These are phyloP conservation scores for Microglena sp. DNA, from an alignment of 139 green algal species.

Conservation along the genomic window DNA sequence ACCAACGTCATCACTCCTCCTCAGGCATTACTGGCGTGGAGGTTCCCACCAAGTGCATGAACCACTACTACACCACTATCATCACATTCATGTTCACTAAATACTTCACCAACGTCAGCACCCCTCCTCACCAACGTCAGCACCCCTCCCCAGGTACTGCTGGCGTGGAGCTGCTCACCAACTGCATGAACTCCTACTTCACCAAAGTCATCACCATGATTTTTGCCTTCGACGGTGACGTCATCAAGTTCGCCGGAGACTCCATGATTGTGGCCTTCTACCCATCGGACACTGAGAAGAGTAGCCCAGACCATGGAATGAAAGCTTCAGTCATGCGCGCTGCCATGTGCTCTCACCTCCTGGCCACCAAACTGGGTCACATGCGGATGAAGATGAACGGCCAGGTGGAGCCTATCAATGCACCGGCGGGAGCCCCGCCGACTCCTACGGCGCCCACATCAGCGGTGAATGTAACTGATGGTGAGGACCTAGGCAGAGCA, in stretches of 20 bases:
- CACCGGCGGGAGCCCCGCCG: neutral
- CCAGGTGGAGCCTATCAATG: conserved; percentile 30
- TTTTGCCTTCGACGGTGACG: conserved; percentile 54
- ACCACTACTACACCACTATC: conserved; percentile 71
- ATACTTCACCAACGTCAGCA: no score
- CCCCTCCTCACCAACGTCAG: no score
- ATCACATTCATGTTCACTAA: no score
- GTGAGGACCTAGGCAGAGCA: no score
- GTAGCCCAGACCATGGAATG: conserved; percentile 30
- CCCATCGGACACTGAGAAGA: conserved; percentile 18
- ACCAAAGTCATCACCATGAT: conserved; percentile 64
- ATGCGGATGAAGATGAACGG: conserved; percentile 65
- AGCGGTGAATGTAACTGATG: no score
- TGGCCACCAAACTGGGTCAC: conserved; percentile 38
- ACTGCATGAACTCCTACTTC: conserved; percentile 81
- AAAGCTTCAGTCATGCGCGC: conserved; percentile 33
- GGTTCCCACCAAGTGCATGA: conserved; percentile 73
- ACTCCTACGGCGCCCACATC: no score
- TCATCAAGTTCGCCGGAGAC: conserved; percentile 80
- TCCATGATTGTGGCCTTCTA: conserved; percentile 69
- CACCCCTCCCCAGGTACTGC: no score
- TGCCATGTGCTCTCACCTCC: conserved; percentile 38
- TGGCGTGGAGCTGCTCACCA: conserved; percentile 70
- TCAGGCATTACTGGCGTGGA: conserved; percentile 56
- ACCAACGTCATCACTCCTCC: no score